Base-by-base conservation (phyloP, 257 asterid genomes). In the Ligustrum vulgare region DNA sequence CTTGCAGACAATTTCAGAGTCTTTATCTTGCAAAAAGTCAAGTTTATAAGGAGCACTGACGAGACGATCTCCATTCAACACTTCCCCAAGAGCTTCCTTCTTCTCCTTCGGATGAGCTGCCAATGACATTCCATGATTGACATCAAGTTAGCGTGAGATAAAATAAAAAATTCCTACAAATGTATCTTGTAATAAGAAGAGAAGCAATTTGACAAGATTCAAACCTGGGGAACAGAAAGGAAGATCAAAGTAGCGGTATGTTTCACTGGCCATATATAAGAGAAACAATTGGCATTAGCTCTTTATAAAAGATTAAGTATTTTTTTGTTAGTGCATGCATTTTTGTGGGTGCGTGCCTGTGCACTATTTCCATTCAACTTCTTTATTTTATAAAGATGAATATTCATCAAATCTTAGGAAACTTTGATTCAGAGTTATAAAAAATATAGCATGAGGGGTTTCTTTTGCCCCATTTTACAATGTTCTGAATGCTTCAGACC, bases 211-310 rank as follows among this genome's bases (percentile, higher is more conserved):
- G 36, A 35, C n/a, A 12, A 45, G 10, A 0, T 32, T 23, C 25
- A 66, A 67, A 84, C 90, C 90, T 80, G 90, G 88, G 45, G 78
- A 63, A 75, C 90, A 86, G 76, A 86, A 86, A 18, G 90, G 90
- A 72, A 86, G 90, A 71, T 86, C 90, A 22, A 86, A 86, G 47
- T 76, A 86, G 22, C 90, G 85, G 51, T 86, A 84, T 39, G 88
- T 86, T 78, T 86, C 90, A 75, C 90, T 86, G 80, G 66, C 66
- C 66, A 60, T 10, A 8, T 2, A 20, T 13, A 8, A 43, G 18
- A 43, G 32, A 22, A 60, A 60, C 66, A 60, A 6, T 60, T 8
- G 66, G 34, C 16, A 60, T 60, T 60, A 60, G 66, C 51, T 43
- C 51, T 5, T 43, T 23, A n/a, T 0, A 58, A n/a, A 7, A 4